phyloP scores from a whole-genome alignment of 805 yeast species.

The Komagataella mondaviorum region DNA sequence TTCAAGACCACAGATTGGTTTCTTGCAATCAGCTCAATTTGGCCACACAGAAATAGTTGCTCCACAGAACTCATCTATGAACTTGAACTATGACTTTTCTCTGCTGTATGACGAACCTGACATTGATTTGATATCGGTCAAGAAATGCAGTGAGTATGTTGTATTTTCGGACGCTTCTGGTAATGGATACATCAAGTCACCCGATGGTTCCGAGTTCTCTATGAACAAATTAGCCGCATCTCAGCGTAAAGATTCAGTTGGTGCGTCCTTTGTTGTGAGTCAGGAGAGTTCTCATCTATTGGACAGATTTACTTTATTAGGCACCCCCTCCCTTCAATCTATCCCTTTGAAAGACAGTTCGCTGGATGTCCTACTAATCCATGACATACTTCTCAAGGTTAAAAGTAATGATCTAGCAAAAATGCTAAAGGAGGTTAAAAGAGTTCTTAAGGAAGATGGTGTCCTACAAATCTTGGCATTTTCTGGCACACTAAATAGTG shows the following conservation, averaged over 20 bases:
- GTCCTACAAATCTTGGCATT: slow-evolving; percentile 14
- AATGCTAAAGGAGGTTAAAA: slow-evolving; percentile 13
- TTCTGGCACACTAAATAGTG: slow-evolving; percentile 8
- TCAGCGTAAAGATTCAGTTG: not conserved
- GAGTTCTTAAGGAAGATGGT: slow-evolving; percentile 18
- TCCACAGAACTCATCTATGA: not conserved
- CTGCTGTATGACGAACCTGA: not conserved
- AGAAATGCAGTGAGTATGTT: not conserved
- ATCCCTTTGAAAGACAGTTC: slow-evolving; percentile 15
- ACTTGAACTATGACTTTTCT: not conserved
- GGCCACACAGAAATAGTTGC: not conserved
- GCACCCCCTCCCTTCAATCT: slow-evolving; percentile 10
- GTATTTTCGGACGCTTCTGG: not conserved
- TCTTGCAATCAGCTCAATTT: not conserved
- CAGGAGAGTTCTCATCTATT: slow-evolving; percentile 7
- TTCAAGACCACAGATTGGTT: not conserved
- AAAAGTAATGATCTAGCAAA: slow-evolving; percentile 7
- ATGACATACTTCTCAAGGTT: slow-evolving; percentile 12
- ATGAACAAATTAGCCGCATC: not conserved
- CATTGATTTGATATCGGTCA: not conserved
- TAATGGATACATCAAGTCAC: not conserved
- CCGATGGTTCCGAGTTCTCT: not conserved
- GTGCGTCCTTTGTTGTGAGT: slow-evolving; percentile 8
- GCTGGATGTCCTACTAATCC: slow-evolving; percentile 14
- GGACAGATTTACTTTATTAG: slow-evolving; percentile 17